phyloP scores from a whole-genome alignment of 306 rosid genomes.

The Sphenostylis stenocarpa region DNA sequence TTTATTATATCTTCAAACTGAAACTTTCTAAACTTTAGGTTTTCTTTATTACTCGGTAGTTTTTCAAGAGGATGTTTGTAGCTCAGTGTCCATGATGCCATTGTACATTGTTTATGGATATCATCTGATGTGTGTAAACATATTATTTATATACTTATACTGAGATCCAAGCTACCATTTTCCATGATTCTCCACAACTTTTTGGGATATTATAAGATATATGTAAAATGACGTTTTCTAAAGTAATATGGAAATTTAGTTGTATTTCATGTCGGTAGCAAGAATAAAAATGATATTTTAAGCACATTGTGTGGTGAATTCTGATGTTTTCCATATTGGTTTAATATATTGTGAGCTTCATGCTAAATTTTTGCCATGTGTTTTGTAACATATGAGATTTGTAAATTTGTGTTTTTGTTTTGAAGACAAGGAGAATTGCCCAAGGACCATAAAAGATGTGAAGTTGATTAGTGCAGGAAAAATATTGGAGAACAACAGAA shows the following conservation, averaged over 20 bases:
- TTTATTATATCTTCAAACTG: neutral
- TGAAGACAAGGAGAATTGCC: conserved; percentile 85
- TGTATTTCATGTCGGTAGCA: neutral
- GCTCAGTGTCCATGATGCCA: neutral
- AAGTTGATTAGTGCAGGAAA: conserved; percentile 89
- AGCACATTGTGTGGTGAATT: neutral
- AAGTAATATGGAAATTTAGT: neutral
- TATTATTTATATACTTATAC: neutral
- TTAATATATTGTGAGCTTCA: conserved; percentile 8
- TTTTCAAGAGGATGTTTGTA: neutral
- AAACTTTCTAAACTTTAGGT: neutral
- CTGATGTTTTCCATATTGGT: conserved; percentile 18
- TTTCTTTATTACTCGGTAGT: neutral
- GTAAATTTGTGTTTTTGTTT: conserved; percentile 26
- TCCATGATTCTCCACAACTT: conserved; percentile 1
- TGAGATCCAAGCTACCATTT: neutral
- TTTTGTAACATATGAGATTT: conserved; percentile 18
- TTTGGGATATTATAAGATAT: conserved; percentile 2
- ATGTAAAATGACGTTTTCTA: neutral
- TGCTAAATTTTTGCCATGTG: neutral
- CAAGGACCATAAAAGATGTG: conserved; percentile 88
- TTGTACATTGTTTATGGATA: conserved; percentile 4
- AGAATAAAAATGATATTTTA: neutral
- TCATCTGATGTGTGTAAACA: neutral
- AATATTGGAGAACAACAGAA: conserved; percentile 81